Conservation (phyloP, 768 basidiomycete genomes). For the Lactarius hengduanensis region DNA sequence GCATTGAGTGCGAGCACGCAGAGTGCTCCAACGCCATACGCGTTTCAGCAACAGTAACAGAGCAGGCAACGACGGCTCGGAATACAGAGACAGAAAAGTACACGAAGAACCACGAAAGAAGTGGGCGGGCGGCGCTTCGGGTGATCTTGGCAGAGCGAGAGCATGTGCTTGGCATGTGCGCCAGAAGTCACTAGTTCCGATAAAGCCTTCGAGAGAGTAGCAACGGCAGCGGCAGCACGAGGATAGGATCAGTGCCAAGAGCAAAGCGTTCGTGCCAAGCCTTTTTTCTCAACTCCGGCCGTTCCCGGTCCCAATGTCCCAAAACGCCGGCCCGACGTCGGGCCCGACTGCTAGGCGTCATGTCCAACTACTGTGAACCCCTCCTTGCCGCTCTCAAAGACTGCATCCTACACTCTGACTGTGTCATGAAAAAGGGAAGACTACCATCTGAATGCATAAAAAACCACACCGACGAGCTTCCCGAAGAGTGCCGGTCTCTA, state of each 20-base stretch:
- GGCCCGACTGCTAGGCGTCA: constrained; percentile 33
- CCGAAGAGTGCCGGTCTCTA: constrained; percentile 75
- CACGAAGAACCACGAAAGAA: not conserved
- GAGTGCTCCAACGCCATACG: not conserved
- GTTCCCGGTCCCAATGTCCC: not conserved
- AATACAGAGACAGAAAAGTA: not conserved
- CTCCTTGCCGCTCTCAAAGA: constrained; percentile 77
- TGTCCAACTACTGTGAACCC: constrained; percentile 81
- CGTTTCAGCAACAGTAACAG: not conserved
- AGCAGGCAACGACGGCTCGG: not conserved
- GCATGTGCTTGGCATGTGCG: not conserved
- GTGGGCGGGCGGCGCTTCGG: not conserved
- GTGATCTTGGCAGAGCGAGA: not conserved
- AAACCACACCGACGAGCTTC: constrained; percentile 70
- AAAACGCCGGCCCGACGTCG: not conserved
- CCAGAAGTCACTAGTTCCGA: not conserved
- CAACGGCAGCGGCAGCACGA: not conserved
- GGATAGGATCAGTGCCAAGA: not conserved
- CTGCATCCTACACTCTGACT: constrained; percentile 83
- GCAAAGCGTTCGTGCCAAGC: not conserved
- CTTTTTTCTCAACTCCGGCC: not conserved
- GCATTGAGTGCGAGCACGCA: not conserved
- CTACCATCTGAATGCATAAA: constrained; percentile 86
- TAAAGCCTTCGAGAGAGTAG: not conserved
- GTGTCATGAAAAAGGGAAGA: constrained; percentile 73